Base-by-base conservation (phyloP, 2,329 filamentous ascomycete genomes). In the Byssoonygena ceratinophila region DNA sequence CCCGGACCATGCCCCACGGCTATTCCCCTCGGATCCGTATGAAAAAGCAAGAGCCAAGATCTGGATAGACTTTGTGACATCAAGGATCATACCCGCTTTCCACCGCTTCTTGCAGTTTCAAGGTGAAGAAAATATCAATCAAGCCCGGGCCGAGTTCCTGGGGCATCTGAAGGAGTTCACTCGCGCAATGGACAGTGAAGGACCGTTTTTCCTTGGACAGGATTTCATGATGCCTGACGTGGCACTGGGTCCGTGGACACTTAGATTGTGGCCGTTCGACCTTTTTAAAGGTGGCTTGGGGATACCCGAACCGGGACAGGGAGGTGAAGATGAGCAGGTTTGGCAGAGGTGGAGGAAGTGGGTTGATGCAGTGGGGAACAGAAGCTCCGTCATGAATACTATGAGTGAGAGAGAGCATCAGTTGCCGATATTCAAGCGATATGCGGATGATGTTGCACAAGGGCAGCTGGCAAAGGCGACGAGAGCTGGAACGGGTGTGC, bases 1-100 rank as follows among this genome's bases (percentile, higher is more conserved):
- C 55, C 70, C 75, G 0, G 72, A 72, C 3, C 61, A 77, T 48
- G 71, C 71, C 0, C 74, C 72, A 1, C 64, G 67, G 1, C 65
- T 90, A 3, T 67, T 86, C 8, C 82, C 85, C 0, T 61, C 66
- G 0, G 79, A 82, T 52, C 71, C 79, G 0, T 90, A 87, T 60
- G 74, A 80, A 51, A 74, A 78, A 49, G 85, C 85, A 2, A 67
- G 80, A 18, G 80, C 78, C 39, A 72, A 83, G 31, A 78, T 90
- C 47, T 90, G 85, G 85, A 83, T 82, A 39, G 84, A 89, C 58
- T 87, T 85, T 59, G 76, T 86, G 22, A 80, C 75, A 37, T 78
- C 74, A 8, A 73, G 82, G 51, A 80, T 90, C 53, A 76, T 88
- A 14, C 83, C 85, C 0, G 75, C 73, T 0, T 89, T 83, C 59